These are phyloP conservation scores for Emericellopsis terricola DNA, from an alignment of 495 filamentous ascomycete species.

Conservation along the genomic window DNA sequence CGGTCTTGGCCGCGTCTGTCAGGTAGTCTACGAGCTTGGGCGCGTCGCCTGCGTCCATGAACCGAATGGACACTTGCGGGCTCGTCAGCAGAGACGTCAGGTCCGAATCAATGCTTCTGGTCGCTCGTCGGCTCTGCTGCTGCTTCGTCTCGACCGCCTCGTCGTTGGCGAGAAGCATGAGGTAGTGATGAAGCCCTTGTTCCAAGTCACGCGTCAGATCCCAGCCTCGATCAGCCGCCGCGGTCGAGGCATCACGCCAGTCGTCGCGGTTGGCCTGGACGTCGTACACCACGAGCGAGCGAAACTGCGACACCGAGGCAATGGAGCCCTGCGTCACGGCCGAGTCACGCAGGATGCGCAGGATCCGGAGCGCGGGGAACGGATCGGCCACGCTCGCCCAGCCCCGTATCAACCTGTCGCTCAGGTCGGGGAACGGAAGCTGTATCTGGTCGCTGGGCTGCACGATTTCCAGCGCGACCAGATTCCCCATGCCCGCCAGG, in stretches of 20 bases:
- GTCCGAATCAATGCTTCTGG: slow-evolving; percentile 1
- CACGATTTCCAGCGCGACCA: slow-evolving; percentile 15
- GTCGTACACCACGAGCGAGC: slow-evolving; percentile 9
- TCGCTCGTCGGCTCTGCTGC: background rate
- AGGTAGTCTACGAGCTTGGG: slow-evolving; percentile 1
- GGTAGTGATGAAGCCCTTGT: background rate
- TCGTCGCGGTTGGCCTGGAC: slow-evolving; percentile 6
- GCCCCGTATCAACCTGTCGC: slow-evolving; percentile 12
- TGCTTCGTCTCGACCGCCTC: no score
- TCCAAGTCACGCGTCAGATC: background rate
- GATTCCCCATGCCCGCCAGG: slow-evolving; percentile 11
- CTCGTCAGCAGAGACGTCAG: background rate
- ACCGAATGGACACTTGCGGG: slow-evolving; percentile 1
- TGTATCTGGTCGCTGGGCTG: background rate
- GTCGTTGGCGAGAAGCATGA: slow-evolving; percentile 3
- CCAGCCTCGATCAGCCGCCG: background rate
- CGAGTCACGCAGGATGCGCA: slow-evolving; percentile 9
- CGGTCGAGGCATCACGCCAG: slow-evolving; percentile 4
- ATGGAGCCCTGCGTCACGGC: slow-evolving; percentile 8
- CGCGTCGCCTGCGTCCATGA: background rate
- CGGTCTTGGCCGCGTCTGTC: slow-evolving; percentile 2
- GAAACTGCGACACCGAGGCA: slow-evolving; percentile 9
- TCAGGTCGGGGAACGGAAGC: slow-evolving; percentile 4
- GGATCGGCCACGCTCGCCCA: slow-evolving; percentile 9
- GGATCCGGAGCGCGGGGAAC: slow-evolving; percentile 13